phyloP scores from a whole-genome alignment of 2,329 filamentous ascomycete genomes.

The Claviceps africana region DNA sequence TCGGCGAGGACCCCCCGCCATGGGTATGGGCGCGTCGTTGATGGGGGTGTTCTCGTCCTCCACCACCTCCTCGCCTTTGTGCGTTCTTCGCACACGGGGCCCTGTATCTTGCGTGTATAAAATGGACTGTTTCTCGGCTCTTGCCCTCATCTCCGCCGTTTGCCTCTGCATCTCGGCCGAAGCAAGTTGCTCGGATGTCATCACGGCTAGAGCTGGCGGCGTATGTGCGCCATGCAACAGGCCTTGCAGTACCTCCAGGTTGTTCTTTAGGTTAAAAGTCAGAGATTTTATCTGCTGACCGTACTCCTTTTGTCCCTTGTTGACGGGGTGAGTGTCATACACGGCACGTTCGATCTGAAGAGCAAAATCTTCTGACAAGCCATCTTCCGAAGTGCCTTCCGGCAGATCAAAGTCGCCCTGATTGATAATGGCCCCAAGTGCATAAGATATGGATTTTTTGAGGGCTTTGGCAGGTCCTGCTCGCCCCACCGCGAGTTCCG shows the following conservation, averaged over 20 bases:
- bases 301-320: constrained; percentile 34
- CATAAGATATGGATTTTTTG: constrained; percentile 51
- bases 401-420: constrained; percentile 48
- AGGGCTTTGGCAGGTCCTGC: constrained; percentile 57
- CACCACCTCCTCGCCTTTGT: constrained; percentile 88
- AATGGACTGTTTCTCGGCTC: constrained; percentile 71
- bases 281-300: constrained; percentile 58
- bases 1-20: constrained; percentile 9
- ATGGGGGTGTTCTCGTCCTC: constrained; percentile 55
- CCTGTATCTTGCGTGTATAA: constrained; percentile 57
- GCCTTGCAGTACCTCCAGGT: constrained; percentile 60
- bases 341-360: constrained; percentile 68
- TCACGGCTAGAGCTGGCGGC: constrained; percentile 65
- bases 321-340: constrained; percentile 37
- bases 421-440: constrained; percentile 54
- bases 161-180: constrained; percentile 76
- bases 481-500: constrained; percentile 47
- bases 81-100: constrained; percentile 73
- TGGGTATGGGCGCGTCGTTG: constrained; percentile 21
- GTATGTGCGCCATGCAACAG: constrained; percentile 60
- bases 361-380: constrained; percentile 54
- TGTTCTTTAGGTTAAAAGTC: constrained; percentile 78
- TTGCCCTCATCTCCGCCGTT: constrained; percentile 62
- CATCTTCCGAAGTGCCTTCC: constrained; percentile 47
- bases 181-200: constrained; percentile 83